phyloP scores from a whole-genome alignment of 331 rosid genomes.

The Acacia concinna region DNA sequence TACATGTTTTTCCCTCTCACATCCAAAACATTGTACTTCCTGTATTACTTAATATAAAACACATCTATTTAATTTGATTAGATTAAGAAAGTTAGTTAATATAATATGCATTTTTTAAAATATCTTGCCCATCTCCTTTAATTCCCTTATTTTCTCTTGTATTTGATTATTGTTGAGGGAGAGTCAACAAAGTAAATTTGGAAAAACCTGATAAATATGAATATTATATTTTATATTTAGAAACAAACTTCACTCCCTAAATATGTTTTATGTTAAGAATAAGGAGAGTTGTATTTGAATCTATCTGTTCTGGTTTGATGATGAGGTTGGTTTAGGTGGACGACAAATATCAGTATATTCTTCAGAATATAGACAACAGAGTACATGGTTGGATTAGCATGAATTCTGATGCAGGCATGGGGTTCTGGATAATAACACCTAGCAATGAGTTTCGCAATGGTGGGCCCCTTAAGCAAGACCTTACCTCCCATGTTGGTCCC shows the following conservation, averaged over 20 bases:
- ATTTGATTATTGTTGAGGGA: no score
- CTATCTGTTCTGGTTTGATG: background rate
- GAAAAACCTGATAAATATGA: no score
- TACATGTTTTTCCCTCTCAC: background rate
- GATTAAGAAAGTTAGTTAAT: no score
- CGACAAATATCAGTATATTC: slow-evolving; percentile 53
- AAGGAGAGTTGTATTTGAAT: background rate
- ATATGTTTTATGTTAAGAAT: no score
- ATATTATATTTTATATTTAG: no score
- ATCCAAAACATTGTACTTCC: background rate
- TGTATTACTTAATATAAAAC: rapidly evolving
- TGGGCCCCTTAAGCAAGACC: slow-evolving; percentile 77
- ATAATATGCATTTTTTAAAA: no score
- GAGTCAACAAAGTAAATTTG: no score
- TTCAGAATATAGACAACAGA: slow-evolving; percentile 35
- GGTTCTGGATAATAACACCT: slow-evolving; percentile 77
- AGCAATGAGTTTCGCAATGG: slow-evolving; percentile 57
- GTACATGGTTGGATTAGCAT: slow-evolving; percentile 37
- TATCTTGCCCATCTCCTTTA: no score
- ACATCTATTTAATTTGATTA: no score
- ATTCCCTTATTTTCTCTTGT: no score
- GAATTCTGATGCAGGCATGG: slow-evolving; percentile 35
- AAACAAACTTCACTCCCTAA: no score
- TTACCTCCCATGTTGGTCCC: slow-evolving; percentile 81
- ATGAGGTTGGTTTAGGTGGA: slow-evolving; percentile 39